Percentiles rank a stretch among this genome's conserved stretches.
phyloP scores from a whole-genome alignment of 495 filamentous ascomycete species.

The Penicillium cinerascens region DNA sequence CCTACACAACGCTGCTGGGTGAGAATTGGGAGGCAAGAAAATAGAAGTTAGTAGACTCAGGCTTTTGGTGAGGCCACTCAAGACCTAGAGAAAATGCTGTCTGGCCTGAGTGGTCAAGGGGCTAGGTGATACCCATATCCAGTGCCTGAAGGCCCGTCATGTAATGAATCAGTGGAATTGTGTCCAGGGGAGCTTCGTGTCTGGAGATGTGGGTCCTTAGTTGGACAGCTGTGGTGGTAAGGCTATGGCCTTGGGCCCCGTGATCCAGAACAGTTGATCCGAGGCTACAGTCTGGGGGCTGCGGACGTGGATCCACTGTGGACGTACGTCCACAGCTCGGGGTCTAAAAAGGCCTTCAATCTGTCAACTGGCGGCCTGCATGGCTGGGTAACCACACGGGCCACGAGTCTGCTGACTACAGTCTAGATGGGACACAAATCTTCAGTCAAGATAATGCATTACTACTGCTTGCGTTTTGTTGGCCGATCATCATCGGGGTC shows the following conservation, averaged over 20 bases:
- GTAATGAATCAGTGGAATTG: background rate
- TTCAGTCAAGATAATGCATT: background rate
- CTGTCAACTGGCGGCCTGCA: constrained; percentile 2
- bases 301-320: constrained; percentile 6
- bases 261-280: background rate
- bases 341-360: background rate
- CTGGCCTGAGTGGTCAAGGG: too few relatives aligned
- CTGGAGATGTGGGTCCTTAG: constrained; percentile 3
- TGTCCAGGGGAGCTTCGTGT: background rate
- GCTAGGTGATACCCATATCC: too few relatives aligned
- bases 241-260: too few relatives aligned
- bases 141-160: background rate
- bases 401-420: background rate
- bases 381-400: background rate
- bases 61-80: too few relatives aligned
- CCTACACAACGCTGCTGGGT: too few relatives aligned
- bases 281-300: too few relatives aligned
- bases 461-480: too few relatives aligned
- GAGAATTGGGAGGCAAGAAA: too few relatives aligned
- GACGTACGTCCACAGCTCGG: constrained; percentile 4
- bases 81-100: too few relatives aligned
- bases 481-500: too few relatives aligned
- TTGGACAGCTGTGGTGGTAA: too few relatives aligned
- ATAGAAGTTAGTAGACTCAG: too few relatives aligned
- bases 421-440: background rate